Base-by-base conservation (phyloP, 805 yeast genomes). In the Sugiyamaella qingdaonensis region DNA sequence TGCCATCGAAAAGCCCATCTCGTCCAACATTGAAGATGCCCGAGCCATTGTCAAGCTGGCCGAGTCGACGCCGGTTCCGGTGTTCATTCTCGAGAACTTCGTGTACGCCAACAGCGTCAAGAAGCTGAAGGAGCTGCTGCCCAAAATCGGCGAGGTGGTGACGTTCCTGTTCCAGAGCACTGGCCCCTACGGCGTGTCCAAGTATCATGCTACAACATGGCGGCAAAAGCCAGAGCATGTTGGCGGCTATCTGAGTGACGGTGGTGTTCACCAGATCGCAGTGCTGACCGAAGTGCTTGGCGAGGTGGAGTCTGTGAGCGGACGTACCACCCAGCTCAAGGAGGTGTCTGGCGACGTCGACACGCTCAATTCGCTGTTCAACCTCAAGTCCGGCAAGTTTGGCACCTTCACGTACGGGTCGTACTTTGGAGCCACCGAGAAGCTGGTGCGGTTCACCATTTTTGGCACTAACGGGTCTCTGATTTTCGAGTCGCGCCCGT, bases 181-280 rank as follows among this genome's bases (percentile, higher is more conserved):
- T n/a, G 82, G 82, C 8, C 75, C 84, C 18, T 80, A 72, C 69
- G 70, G 75, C 57, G 69, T 66, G n/a, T 60, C 67, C 54, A 76
- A 76, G 62, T 80, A 80, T 67, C 71, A 75, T 58, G 66, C 68
- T 46, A 91, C 97, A 1, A 52, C 83, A 13, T 92, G 98, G 98
- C 85, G 97, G 77, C 81, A 79, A 66, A 76, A 84, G 46, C 97
- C 98, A 32, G 84, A 88, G 69, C 97, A 92, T 67, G 79, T 90
- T 60, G 98, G 98, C 51, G 97, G 97, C 0, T 91, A 76, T 70
- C 74, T 92, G 62, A 84, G 92, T 54, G 98, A 92, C 64, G 97
- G 97, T 64, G 98, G 97, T 67, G 98, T 92, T 21, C 98, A 92
- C 71, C 97, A 91, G 69, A 73, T 91, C 68, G 96, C 96, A 2